These are phyloP conservation scores for Wallacemonas rigidus DNA, from an alignment of 208 protist genomes.

Conservation along the genomic window DNA sequence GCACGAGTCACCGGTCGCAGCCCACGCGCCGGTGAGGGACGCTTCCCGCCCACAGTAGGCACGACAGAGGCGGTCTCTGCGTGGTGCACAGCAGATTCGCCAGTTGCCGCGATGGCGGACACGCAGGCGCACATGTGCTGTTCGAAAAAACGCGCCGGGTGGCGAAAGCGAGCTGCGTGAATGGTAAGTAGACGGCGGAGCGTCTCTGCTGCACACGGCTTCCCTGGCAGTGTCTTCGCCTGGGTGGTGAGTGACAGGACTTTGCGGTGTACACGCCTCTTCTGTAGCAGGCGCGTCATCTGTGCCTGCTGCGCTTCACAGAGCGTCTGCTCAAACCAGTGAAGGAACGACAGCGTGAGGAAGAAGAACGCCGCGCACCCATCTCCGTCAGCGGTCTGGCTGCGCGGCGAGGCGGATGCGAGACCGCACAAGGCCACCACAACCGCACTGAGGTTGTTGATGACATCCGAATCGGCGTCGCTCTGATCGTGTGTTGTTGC, in stretches of 20 bases:
- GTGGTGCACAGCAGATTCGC: neutral
- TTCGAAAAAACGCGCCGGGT: constrained; percentile 8
- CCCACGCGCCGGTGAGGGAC: too few relatives aligned
- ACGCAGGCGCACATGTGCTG: neutral
- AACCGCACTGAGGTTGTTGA: neutral
- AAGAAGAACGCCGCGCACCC: neutral
- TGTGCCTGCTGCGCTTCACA: neutral
- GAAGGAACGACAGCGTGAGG: neutral
- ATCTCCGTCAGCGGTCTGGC: too few relatives aligned
- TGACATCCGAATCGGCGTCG: neutral
- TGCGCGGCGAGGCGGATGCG: neutral
- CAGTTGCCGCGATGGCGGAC: neutral
- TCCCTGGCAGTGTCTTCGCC: neutral
- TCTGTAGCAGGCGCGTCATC: neutral
- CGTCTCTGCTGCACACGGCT: neutral
- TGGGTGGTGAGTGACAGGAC: neutral
- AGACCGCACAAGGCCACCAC: neutral
- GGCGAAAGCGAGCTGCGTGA: neutral
- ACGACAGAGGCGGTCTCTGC: neutral
- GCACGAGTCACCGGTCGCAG: too few relatives aligned
- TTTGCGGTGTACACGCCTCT: neutral
- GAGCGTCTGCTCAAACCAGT: neutral
- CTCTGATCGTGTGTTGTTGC: neutral
- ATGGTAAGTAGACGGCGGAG: neutral
- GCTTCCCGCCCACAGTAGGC: too few relatives aligned